Evolutionary conservation across 805 yeast genomes (phyloP), one percentile per base, ranked within the genome.

Genomic region (Ogataea ganodermae): DNA sequence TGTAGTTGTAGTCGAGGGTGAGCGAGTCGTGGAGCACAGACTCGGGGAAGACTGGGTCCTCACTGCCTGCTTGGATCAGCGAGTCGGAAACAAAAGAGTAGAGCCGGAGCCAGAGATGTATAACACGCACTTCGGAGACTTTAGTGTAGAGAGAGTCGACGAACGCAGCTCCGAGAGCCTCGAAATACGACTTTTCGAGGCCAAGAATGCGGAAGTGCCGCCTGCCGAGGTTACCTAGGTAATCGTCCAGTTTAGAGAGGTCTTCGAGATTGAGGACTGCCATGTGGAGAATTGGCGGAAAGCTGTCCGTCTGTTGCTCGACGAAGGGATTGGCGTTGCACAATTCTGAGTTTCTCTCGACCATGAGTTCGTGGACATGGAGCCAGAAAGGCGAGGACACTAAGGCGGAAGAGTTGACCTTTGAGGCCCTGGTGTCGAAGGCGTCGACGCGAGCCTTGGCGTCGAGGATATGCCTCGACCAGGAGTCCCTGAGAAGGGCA

Each of bases 191-290:
- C 0, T 83, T 75, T 50, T 80, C 84, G 30, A 84, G 80, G 7
- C 84, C 84, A 48, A 84, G 70, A 40, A 85, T 78, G 52, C 91
- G 69, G 8, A 83, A 67, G 60, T 86, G 91, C 43, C 85, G 72
- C 57, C 83, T 83, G 1, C 89, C 91, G 54, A 86, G 65, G 37
- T 75, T 73, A 31, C 67, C 66, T 39, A 86, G 64, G 53, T 80
- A 81, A 20, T 71, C 80, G 54, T 82, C 81, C 42, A 85, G 62
- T 1, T 61, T 61, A 14, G 69, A 56, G 44, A 85, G 68, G 49
- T 79, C 69, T 47, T 83, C 87, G 40, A 86, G 68, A 58, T 78
- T 80, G 24, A 72, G 63, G 38, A 86, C 74, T 2, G 87, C 83
- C 45, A 79, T 73, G 18, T 84, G 74, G 58, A 86, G 60, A 13